These are phyloP conservation scores for Aphanomyces euteiches DNA, from an alignment of 352 stramenopile species.

Conservation along the genomic window DNA sequence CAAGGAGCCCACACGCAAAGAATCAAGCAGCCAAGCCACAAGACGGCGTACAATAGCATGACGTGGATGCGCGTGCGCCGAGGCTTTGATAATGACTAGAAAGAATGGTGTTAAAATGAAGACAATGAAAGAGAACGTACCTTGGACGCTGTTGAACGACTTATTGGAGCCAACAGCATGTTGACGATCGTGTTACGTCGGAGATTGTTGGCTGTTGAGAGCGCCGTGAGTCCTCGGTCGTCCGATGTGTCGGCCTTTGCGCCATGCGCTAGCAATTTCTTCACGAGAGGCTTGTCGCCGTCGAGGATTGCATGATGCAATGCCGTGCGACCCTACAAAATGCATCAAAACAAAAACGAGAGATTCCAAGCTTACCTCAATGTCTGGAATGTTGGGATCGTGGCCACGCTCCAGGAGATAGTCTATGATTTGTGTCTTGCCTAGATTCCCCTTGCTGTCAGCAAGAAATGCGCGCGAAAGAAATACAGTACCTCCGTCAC, in stretches of 20 bases:
- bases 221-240: slow-evolving; percentile 17
- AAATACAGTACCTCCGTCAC: slow-evolving; percentile 33
- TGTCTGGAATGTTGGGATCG: slow-evolving; percentile 46
- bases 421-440: slow-evolving; percentile 64
- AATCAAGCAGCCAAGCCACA: slow-evolving; percentile 51
- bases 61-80: slow-evolving; percentile 51
- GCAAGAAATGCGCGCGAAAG: background rate
- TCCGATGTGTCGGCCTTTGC: slow-evolving; percentile 11
- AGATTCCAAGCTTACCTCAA: slow-evolving; percentile 31
- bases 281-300: slow-evolving; percentile 9
- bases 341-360: background rate
- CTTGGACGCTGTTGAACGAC: background rate
- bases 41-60: slow-evolving; percentile 44
- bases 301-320: slow-evolving; percentile 21
- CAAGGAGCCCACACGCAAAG: slow-evolving; percentile 67
- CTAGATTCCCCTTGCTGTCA: slow-evolving; percentile 33
- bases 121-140: background rate
- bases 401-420: slow-evolving; percentile 60
- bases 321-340: slow-evolving; percentile 15
- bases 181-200: slow-evolving; percentile 10
- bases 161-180: background rate
- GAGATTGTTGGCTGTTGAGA: slow-evolving; percentile 28
- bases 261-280: slow-evolving; percentile 15
- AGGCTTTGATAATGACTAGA: slow-evolving; percentile 47
- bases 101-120: background rate